Percentiles rank a stretch among this genome's conserved stretches.
phyloP scores from a whole-genome alignment of 2,329 filamentous ascomycete genomes.

The Ambrosiella beaveri region DNA sequence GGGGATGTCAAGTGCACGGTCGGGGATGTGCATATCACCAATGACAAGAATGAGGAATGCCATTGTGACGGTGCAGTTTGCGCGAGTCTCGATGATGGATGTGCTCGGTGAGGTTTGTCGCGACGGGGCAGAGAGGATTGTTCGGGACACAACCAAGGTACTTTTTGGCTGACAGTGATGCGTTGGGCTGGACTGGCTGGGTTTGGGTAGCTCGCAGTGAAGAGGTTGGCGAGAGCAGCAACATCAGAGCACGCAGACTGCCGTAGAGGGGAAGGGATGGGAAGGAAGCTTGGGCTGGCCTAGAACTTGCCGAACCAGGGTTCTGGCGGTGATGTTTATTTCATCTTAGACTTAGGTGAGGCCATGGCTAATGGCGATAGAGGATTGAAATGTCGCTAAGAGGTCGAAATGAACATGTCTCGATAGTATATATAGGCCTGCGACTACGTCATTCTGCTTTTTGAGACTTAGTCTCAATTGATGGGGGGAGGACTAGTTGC shows the following conservation, averaged over 20 bases:
- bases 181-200: neutral
- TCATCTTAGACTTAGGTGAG: neutral
- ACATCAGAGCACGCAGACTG: neutral
- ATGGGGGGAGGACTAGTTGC: too few species aligned
- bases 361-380: neutral
- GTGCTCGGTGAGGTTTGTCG: neutral
- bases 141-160: too few species aligned
- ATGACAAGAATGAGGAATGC: slow-evolving; percentile 83
- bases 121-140: too few species aligned
- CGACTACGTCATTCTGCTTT: neutral
- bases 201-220: neutral
- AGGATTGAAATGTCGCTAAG: neutral
- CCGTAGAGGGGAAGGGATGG: neutral
- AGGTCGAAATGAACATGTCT: too few species aligned
- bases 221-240: neutral
- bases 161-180: neutral
- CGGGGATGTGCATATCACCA: slow-evolving; percentile 85
- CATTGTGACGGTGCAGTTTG: slow-evolving; percentile 35
- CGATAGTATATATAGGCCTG: neutral
- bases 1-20: slow-evolving; percentile 78
- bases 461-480: neutral
- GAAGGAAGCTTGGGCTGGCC: neutral
- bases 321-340: neutral
- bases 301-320: neutral
- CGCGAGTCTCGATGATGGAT: neutral